These are phyloP conservation scores for Salix exigua DNA, from an alignment of 345 rosid genomes.

Conservation along the genomic window DNA sequence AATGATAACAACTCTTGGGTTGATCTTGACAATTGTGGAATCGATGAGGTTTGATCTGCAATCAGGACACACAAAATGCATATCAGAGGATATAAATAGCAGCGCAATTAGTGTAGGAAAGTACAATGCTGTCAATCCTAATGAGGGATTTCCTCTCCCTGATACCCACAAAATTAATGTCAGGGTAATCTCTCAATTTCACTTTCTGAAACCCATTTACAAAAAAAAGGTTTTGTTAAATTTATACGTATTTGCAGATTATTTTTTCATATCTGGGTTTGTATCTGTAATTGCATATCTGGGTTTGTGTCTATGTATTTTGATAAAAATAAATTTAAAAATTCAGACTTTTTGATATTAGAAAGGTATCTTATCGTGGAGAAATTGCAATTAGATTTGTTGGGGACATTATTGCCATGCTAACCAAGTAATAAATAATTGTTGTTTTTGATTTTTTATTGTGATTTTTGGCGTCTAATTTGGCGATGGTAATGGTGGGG, in stretches of 20 bases:
- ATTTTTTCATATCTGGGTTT: neutral
- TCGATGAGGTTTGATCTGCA: conserved; percentile 60
- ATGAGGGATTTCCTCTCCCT: conserved; percentile 52
- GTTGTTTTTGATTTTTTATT: neutral
- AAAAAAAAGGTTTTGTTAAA: too few species aligned
- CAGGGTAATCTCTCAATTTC: conserved; percentile 34
- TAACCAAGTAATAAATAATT: too few species aligned
- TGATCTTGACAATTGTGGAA: conserved; percentile 28
- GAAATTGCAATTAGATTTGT: too few species aligned
- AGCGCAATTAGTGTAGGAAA: conserved; percentile 62
- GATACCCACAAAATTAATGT: conserved; percentile 53
- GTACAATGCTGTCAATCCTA: conserved; percentile 53
- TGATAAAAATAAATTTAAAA: neutral
- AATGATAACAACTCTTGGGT: conserved; percentile 9
- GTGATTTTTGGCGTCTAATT: neutral
- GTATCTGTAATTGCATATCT: neutral
- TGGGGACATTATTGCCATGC: too few species aligned
- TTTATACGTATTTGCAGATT: neutral
- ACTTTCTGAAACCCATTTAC: neutral
- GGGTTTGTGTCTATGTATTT: neutral
- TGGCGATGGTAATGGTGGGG: neutral
- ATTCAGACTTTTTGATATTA: too few species aligned
- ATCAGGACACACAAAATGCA: conserved; percentile 65
- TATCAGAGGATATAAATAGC: conserved; percentile 70
- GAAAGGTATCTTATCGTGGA: too few species aligned